Percentiles rank a stretch among this genome's conserved stretches.
These are phyloP conservation scores for Ilex aquifolium DNA, from an alignment of 257 asterid species.

Conservation along the genomic window DNA sequence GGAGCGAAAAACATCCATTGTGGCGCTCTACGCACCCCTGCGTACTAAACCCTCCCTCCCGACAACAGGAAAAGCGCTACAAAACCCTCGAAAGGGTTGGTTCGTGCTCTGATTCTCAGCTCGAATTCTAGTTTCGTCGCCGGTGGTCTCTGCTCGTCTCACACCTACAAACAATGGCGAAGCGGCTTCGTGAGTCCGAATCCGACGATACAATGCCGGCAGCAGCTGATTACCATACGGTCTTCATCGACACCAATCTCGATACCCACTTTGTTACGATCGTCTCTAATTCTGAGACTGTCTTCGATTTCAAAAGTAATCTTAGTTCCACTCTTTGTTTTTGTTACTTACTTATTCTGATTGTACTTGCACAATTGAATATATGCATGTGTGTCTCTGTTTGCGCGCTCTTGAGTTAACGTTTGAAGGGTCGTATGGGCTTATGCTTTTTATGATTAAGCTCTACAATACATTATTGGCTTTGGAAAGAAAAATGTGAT, in stretches of 20 bases:
- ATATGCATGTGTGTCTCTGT: not conserved
- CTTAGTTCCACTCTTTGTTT: not conserved
- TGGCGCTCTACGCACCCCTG: no score
- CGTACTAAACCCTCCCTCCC: no score
- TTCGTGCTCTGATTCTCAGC: no score
- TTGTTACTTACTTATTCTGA: no score
- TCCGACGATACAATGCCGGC: constrained; percentile 12
- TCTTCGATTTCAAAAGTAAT: constrained; percentile 52
- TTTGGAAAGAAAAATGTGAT: not conserved
- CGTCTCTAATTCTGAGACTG: constrained; percentile 41
- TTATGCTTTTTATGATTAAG: not conserved
- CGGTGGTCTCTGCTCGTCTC: no score
- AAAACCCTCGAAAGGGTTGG: constrained; percentile 21
- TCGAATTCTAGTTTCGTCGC: not conserved
- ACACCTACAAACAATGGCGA: constrained; percentile 29
- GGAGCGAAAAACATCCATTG: no score
- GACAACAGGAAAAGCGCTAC: not conserved
- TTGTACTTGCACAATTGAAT: not conserved
- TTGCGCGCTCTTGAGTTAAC: not conserved
- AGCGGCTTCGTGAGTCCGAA: constrained; percentile 39
- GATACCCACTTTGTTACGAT: constrained; percentile 49
- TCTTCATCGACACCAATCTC: constrained; percentile 63
- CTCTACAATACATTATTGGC: no score
- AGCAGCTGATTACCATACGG: constrained; percentile 16
- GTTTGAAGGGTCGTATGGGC: not conserved